A percentile compares a stretch with the other conserved stretches of the same genome.
Conservation (phyloP, 768 basidiomycete genomes). For the Suillus hirtellus region DNA sequence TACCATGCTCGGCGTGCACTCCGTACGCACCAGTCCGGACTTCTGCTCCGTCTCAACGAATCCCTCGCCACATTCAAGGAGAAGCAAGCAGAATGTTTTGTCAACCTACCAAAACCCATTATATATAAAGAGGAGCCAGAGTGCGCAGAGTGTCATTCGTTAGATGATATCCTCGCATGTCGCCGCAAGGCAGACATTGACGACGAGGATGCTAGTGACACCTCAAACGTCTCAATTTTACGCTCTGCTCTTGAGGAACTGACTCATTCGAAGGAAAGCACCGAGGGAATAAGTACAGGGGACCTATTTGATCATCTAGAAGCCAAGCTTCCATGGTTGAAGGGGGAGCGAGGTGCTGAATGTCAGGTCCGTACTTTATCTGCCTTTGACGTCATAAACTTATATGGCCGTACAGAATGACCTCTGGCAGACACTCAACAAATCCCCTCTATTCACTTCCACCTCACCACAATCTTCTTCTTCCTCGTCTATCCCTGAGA, state of each 20-base stretch:
- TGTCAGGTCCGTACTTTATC: constrained; percentile 49
- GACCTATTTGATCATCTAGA: constrained; percentile 62
- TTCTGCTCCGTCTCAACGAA: constrained; percentile 53
- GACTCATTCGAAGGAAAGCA: constrained; percentile 35
- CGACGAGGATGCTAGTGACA: constrained; percentile 22
- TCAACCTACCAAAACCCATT: constrained; percentile 56
- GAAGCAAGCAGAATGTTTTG: constrained; percentile 53
- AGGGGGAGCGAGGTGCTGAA: constrained; percentile 47
- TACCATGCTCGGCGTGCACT: constrained; percentile 62
- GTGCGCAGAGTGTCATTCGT: constrained; percentile 46
- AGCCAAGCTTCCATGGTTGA: constrained; percentile 57
- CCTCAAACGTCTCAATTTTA: constrained; percentile 57
- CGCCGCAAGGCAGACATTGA: constrained; percentile 8
- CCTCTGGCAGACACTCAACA: constrained; percentile 62
- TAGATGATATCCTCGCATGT: constrained; percentile 40
- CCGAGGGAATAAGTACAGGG: constrained; percentile 49
- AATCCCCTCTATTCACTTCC: constrained; percentile 52
- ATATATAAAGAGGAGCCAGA: constrained; percentile 47
- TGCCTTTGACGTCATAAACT: constrained; percentile 6
- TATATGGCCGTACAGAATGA: constrained; percentile 33
- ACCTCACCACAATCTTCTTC: constrained; percentile 18
- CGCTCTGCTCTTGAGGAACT: constrained; percentile 62
- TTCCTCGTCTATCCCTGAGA: constrained; percentile 15
- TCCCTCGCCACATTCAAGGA: constrained; percentile 59
- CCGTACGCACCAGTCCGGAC: constrained; percentile 55